Conservation (phyloP, 2,329 filamentous ascomycete genomes). For the Westerdykella aurantiaca region DNA sequence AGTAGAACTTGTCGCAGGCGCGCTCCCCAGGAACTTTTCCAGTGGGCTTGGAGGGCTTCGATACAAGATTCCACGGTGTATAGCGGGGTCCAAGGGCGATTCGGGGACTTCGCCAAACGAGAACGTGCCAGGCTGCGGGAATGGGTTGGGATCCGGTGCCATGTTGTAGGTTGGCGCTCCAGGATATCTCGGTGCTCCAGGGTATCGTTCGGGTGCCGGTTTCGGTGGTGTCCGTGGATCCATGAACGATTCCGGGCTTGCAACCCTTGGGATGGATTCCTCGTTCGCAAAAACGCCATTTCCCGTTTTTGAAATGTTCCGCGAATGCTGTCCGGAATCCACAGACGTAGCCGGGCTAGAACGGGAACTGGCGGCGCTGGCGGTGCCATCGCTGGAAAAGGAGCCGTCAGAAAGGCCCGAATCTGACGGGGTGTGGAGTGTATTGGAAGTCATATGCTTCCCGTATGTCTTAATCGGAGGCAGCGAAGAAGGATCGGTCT, state of each 20-base stretch:
- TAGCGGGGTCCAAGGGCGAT: constrained; percentile 38
- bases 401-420: constrained; percentile 39
- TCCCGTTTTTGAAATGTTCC: constrained; percentile 25
- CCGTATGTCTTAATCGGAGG: constrained; percentile 15
- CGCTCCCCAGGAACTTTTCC: neutral
- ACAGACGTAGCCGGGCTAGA: constrained; percentile 37
- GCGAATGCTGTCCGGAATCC: constrained; percentile 24
- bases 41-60: neutral
- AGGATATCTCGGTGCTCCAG: neutral
- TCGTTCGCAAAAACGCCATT: constrained; percentile 18
- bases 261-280: constrained; percentile 20
- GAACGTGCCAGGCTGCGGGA: constrained; percentile 11
- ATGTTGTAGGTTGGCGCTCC: neutral
- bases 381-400: constrained; percentile 27
- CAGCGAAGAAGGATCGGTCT: constrained; percentile 5
- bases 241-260: constrained; percentile 27
- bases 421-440: constrained; percentile 36
- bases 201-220: constrained; percentile 1
- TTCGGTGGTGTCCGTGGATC: constrained; percentile 14
- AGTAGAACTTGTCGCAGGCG: neutral
- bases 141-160: neutral
- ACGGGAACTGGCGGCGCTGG: constrained; percentile 33
- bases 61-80: constrained; percentile 6
- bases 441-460: constrained; percentile 20
- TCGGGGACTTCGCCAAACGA: constrained; percentile 20